Evolutionary conservation across 2,329 filamentous ascomycete species (phyloP), one percentile per base, ranked within the genome.

Genomic region (Nemania diffusa): DNA sequence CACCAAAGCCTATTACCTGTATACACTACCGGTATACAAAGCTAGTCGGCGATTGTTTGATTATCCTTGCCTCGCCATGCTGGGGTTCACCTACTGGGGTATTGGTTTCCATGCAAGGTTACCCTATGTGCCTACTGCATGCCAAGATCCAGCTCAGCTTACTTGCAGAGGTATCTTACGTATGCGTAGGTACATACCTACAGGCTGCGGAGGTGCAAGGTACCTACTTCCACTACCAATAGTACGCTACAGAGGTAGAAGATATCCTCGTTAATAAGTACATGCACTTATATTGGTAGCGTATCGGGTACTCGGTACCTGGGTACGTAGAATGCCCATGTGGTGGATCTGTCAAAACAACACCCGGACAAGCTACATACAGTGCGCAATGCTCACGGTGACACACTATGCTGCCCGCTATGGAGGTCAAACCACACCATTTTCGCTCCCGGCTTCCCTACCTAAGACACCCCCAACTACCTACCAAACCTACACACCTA

Each of bases 121-220:
- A 5, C 29, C 29, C 5, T n/a, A 20, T 17, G 17, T 5, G 15
- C 15, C n/a, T 20, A 20, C 13, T 32, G 48, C 24, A 42, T 44
- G 48, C n/a, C 48, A 52, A 42, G 57, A 8, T 24, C 22, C 34
- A 52, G 17, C 34, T 61, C 48, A 61, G 57, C 57, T 61, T 15
- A n/a, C n/a, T n/a, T n/a, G n/a, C n/a, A n/a, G n/a, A n/a, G n/a
- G n/a, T n/a, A n/a, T n/a, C n/a, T n/a, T n/a, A n/a, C n/a, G n/a
- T n/a, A n/a, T n/a, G n/a, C n/a, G n/a, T n/a, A n/a, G n/a, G n/a
- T n/a, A n/a, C n/a, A n/a, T n/a, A n/a, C n/a, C n/a, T n/a, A n/a
- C n/a, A n/a, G n/a, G n/a, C n/a, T n/a, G n/a, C n/a, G n/a, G n/a
- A n/a, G n/a, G n/a, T n/a, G n/a, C n/a, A n/a, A 40, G 34, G 15